Percentiles rank a stretch among this genome's conserved stretches.
Evolutionary conservation across 2,329 filamentous ascomycete species (phyloP).

Genomic region (Colletotrichum siamense): DNA sequence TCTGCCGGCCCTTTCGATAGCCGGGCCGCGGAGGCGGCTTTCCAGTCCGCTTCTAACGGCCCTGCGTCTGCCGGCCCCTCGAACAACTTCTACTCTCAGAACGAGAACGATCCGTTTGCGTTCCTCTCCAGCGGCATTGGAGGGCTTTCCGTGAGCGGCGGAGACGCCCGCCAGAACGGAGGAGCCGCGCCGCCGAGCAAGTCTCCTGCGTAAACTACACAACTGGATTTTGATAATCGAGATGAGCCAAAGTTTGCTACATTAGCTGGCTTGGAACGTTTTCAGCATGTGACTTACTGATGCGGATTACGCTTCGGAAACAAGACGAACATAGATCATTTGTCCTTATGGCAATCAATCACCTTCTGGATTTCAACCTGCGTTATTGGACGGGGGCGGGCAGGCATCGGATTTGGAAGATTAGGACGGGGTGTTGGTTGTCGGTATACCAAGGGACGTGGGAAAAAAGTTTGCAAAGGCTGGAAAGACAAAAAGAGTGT

Average conservation of each 20-base stretch:
- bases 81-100: conserved; percentile 71
- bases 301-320: conserved; percentile 42
- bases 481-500: conserved; percentile 46
- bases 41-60: conserved; percentile 86
- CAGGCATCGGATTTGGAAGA: conserved; percentile 46
- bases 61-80: conserved; percentile 78
- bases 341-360: conserved; percentile 48
- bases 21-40: conserved; percentile 91
- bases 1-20: conserved; percentile 90
- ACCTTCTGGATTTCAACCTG: conserved; percentile 47
- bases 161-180: conserved; percentile 68
- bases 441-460: conserved; percentile 31
- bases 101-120: conserved; percentile 77
- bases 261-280: conserved; percentile 31
- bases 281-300: conserved; percentile 27
- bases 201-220: conserved; percentile 57
- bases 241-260: conserved; percentile 26
- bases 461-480: conserved; percentile 42
- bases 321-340: conserved; percentile 50
- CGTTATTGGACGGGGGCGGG: conserved; percentile 39
- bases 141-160: conserved; percentile 73
- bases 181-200: conserved; percentile 61
- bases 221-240: conserved; percentile 14
- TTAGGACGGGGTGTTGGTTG: conserved; percentile 36
- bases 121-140: conserved; percentile 79